These are phyloP conservation scores for Cutaneotrichosporon mucoides DNA, from an alignment of 1,284 basidiomycete species.

Conservation along the genomic window DNA sequence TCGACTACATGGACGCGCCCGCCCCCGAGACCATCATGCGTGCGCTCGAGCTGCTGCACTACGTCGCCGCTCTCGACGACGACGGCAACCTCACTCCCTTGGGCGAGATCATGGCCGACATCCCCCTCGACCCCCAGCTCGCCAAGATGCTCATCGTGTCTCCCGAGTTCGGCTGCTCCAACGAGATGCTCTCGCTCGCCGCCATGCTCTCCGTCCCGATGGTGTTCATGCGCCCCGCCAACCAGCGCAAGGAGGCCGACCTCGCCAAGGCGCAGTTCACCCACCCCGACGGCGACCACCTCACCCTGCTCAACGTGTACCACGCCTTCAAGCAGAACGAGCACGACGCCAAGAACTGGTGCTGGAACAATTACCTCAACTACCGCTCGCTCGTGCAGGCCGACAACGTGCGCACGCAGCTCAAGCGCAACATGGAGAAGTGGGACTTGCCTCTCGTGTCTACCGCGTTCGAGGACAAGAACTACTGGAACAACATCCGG, in stretches of 20 bases:
- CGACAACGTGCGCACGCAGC: slow-evolving; percentile 89
- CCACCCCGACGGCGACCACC: slow-evolving; percentile 92
- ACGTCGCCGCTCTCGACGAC: slow-evolving; percentile 87
- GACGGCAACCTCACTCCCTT: slow-evolving; percentile 86
- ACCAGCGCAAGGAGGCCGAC: slow-evolving; percentile 83
- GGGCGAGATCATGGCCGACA: slow-evolving; percentile 93
- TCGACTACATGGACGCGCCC: slow-evolving; percentile 95
- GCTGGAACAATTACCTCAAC: slow-evolving; percentile 89
- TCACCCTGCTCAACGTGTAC: slow-evolving; percentile 93
- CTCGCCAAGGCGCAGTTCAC: slow-evolving; percentile 82
- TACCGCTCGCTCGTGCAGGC: slow-evolving; percentile 80
- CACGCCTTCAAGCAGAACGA: slow-evolving; percentile 83
- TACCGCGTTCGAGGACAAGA: slow-evolving; percentile 67
- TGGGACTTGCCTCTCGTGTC: slow-evolving; percentile 76
- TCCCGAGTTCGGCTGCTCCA: slow-evolving; percentile 92
- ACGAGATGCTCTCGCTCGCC: slow-evolving; percentile 91
- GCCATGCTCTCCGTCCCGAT: slow-evolving; percentile 94
- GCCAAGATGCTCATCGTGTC: slow-evolving; percentile 92
- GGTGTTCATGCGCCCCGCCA: slow-evolving; percentile 86
- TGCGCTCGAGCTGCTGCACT: slow-evolving; percentile 90
- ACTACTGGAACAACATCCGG: slow-evolving; percentile 74
- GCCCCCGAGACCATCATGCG: slow-evolving; percentile 98
- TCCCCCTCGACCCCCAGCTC: slow-evolving; percentile 95
- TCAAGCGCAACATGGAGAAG: slow-evolving; percentile 89
- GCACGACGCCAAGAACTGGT: slow-evolving; percentile 75